Conservation (phyloP, 495 filamentous ascomycete genomes). For the Hypoxylon crocopeplum region DNA sequence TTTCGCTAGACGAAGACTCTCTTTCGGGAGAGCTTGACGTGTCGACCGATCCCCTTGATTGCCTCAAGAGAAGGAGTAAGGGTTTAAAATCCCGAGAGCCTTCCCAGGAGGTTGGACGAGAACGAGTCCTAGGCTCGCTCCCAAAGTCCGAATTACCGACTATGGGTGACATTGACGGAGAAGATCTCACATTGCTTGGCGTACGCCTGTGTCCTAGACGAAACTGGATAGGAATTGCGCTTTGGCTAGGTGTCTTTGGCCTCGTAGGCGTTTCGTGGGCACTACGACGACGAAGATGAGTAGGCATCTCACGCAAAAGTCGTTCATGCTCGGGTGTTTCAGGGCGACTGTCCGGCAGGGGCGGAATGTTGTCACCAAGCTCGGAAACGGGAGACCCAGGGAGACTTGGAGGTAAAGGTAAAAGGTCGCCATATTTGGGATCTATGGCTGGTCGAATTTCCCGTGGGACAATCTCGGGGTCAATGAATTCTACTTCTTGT, state of each 20-base stretch:
- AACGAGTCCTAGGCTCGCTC: conserved; percentile 38
- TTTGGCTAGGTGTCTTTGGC: conserved; percentile 56
- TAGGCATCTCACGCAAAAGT: conserved; percentile 30
- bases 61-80: conserved; percentile 55
- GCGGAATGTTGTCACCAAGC: conserved; percentile 47
- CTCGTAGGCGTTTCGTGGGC: conserved; percentile 41
- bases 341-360: conserved; percentile 60
- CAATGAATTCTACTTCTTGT: conserved; percentile 47
- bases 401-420: conserved; percentile 61
- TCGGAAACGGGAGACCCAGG: conserved; percentile 51
- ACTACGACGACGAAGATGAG: conserved; percentile 48
- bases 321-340: conserved; percentile 49
- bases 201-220: conserved; percentile 51
- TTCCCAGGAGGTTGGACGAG: conserved; percentile 60
- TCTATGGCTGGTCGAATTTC: conserved; percentile 63
- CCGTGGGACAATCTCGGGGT: conserved; percentile 59
- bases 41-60: conserved; percentile 21
- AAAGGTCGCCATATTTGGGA: conserved; percentile 61
- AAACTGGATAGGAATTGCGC: conserved; percentile 59
- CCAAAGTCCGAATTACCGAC: conserved; percentile 35
- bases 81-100: conserved; percentile 56
- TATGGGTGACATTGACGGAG: conserved; percentile 49
- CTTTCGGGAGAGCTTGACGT: conserved; percentile 28
- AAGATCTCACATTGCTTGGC: conserved; percentile 44
- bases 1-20: conserved; percentile 11